Percentiles rank a stretch among this genome's conserved stretches.
These are phyloP conservation scores for Mycena epipterygia DNA, from an alignment of 768 basidiomycete genomes.

Conservation along the genomic window DNA sequence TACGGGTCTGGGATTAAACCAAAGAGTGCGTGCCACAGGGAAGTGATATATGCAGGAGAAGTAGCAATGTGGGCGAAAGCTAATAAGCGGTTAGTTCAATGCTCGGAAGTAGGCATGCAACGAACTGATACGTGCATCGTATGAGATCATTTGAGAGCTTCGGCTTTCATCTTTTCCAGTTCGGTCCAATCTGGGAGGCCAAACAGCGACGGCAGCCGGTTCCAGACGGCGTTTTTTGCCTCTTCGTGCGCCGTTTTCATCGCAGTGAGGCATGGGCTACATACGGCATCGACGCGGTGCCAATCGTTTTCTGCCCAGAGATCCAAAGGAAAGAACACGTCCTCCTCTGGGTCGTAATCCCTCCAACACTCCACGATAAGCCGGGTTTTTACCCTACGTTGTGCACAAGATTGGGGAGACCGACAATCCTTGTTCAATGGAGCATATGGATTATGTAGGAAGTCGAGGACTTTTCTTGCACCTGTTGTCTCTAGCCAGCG, in stretches of 20 bases:
- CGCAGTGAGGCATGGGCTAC: background rate
- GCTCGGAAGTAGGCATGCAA: no score
- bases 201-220: background rate
- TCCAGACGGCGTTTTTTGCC: background rate
- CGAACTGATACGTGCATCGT: no score
- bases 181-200: constrained; percentile 6
- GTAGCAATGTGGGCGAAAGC: no score
- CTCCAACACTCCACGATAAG: background rate
- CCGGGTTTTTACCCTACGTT: background rate
- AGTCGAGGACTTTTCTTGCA: background rate
- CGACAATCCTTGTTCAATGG: background rate
- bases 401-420: background rate
- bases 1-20: no score
- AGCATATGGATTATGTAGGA: background rate
- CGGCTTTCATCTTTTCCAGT: background rate
- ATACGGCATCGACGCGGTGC: background rate
- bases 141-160: background rate
- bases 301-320: background rate
- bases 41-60: no score
- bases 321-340: background rate
- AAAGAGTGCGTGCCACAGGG: no score
- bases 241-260: background rate
- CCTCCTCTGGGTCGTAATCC: background rate
- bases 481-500: background rate
- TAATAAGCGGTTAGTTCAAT: no score